Percentiles rank a stretch among this genome's conserved stretches.
phyloP scores from a whole-genome alignment of 352 stramenopile genomes.

The Globisporangium alternatum region DNA sequence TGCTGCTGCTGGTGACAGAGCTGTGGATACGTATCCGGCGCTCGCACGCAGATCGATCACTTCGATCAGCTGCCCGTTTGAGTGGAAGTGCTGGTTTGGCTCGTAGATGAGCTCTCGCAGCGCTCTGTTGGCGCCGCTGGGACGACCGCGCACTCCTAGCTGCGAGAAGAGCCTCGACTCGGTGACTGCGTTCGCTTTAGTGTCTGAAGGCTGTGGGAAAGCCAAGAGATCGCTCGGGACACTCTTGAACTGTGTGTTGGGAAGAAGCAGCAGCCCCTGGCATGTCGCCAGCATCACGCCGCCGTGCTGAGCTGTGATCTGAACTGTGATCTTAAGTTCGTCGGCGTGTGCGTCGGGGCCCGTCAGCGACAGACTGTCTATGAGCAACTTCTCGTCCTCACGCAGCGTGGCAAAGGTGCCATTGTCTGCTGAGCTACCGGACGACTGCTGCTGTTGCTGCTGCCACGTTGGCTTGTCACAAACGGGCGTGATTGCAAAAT shows the following conservation, averaged over 20 bases:
- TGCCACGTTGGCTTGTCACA: conserved; percentile 53
- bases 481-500: conserved; percentile 43
- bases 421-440: neutral
- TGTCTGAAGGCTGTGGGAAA: neutral
- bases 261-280: conserved; percentile 32
- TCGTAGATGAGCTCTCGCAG: conserved; percentile 56
- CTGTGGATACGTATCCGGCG: neutral
- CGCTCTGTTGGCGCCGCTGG: conserved; percentile 44
- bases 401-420: conserved; percentile 23
- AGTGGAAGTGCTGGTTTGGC: conserved; percentile 48
- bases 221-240: neutral
- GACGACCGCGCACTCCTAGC: conserved; percentile 28
- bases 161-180: conserved; percentile 37
- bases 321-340: conserved; percentile 33
- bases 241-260: conserved; percentile 18
- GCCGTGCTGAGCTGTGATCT: conserved; percentile 35
- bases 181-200: conserved; percentile 13
- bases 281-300: conserved; percentile 53
- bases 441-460: neutral
- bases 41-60: conserved; percentile 26
- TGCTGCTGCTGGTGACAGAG: neutral
- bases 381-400: conserved; percentile 44
- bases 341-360: conserved; percentile 31
- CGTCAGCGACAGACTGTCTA: conserved; percentile 29
- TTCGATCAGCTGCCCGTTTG: conserved; percentile 30